Evolutionary conservation across 2,329 filamentous ascomycete species (phyloP), one percentile per base, ranked within the genome.

Genomic region (Mariannaea elegans): DNA sequence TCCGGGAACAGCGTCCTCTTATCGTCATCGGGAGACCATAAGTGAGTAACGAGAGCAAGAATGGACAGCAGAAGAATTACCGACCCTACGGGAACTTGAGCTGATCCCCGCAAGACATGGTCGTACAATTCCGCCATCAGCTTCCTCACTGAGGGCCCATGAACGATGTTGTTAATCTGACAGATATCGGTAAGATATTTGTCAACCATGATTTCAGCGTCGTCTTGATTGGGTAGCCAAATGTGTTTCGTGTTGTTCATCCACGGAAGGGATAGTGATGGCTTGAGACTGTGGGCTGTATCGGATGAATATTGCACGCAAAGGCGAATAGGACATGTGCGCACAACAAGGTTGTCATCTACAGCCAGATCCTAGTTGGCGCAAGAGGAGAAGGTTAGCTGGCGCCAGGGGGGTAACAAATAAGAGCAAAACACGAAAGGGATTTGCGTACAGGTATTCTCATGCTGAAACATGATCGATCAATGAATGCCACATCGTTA

Each of bases 141-240:
- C 14, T 56, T 59, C 29, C 58, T 62, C 16, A 75, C 38, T 6
- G 71, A 66, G 7, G 74, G 74, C 3, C 32, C 57, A 39, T 76
- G 74, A 13, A 75, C 44, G 36, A 76, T 53, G 55, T 75, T 73
- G 45, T 76, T 72, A 49, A 75, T 71, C 36, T 70, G 68, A 14
- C 68, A 71, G 41, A 76, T 65, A 38, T 72, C 70, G 10, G 56
- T 56, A 31, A 69, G 61, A 51, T 75, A 76, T 53, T 73, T 75
- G 45, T 70, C 59, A 9, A 72, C 21, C 29, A 76, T 51, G 18
- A 69, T 56, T 29, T 67, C 69, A 13, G 69, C 69, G 61, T 76
- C 74, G 7, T 74, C 69, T n/a, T 73, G 70, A 10, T 64, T 69
- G 38, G 74, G 74, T 2, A 76, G 50, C 74, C 73, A 76, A 13